These are phyloP conservation scores for Sclerotinia spermophila DNA, from an alignment of 2,329 filamentous ascomycete species.

Conservation along the genomic window DNA sequence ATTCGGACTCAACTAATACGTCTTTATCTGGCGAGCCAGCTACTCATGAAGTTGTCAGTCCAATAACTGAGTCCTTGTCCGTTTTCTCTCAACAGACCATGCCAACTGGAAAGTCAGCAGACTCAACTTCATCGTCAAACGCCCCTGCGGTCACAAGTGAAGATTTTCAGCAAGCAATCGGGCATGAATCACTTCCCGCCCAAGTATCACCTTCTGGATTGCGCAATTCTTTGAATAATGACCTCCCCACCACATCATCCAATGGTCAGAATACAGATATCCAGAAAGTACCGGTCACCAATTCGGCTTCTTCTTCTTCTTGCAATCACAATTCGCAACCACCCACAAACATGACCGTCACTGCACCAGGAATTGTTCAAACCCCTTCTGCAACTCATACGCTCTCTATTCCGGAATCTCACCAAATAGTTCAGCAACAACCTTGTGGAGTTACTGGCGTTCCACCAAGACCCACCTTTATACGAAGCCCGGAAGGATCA, in stretches of 20 bases:
- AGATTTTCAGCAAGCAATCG: neutral
- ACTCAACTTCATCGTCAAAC: neutral
- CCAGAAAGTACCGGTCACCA: neutral
- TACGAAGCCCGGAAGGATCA: neutral
- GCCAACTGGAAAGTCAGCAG: neutral
- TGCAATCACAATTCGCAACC: neutral
- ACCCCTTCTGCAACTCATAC: neutral
- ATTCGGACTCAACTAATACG: neutral
- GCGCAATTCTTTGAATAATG: neutral
- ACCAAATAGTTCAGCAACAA: neutral
- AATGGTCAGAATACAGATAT: neutral
- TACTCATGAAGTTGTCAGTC: neutral
- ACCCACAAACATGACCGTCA: neutral
- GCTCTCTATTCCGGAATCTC: neutral
- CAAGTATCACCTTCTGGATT: neutral
- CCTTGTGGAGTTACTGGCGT: conserved; percentile 3
- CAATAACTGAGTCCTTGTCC: neutral
- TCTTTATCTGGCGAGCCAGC: neutral
- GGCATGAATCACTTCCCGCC: neutral
- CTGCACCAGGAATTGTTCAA: neutral
- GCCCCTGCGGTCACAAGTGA: neutral
- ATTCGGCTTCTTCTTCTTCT: no score
- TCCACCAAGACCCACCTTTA: neutral
- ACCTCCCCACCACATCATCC: neutral
- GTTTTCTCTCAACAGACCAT: conserved; percentile 3